A percentile compares a stretch with the other conserved stretches of the same genome.
phyloP scores from a whole-genome alignment of 805 yeast genomes.

The Scheffersomyces stipitis region DNA sequence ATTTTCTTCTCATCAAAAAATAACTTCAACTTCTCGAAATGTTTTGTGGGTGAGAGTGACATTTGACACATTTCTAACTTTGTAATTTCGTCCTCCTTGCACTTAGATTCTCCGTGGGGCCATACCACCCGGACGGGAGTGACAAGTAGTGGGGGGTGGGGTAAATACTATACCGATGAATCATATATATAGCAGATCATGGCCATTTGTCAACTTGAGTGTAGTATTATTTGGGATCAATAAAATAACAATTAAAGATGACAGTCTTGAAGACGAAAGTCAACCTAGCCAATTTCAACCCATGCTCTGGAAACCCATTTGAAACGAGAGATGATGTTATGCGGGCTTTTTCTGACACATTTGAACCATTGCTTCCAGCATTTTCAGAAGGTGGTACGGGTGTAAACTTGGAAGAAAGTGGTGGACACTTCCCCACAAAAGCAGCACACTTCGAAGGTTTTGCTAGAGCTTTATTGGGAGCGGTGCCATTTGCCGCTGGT shows the following conservation, averaged over 20 bases:
- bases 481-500: constrained; percentile 22
- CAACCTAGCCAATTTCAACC: neutral
- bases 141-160: neutral
- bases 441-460: constrained; percentile 28
- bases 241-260: neutral
- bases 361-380: constrained; percentile 10
- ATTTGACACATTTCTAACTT: neutral
- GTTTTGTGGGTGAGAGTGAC: neutral
- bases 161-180: neutral
- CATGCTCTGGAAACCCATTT: constrained; percentile 4
- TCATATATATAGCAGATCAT: neutral
- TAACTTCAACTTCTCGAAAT: neutral
- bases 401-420: constrained; percentile 17
- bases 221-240: neutral
- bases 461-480: constrained; percentile 29
- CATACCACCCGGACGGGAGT: neutral
- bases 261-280: neutral
- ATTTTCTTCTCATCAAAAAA: neutral
- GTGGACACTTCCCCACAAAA: constrained; percentile 19
- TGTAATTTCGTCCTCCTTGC: neutral
- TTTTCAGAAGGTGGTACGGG: constrained; percentile 10
- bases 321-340: constrained; percentile 6
- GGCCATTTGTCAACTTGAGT: neutral
- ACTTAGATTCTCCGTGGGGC: neutral
- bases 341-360: constrained; percentile 4